Evolutionary conservation across 2,329 filamentous ascomycete species (phyloP), one percentile per base, ranked within the genome.

Genomic region (Colletotrichum theobromicola): DNA sequence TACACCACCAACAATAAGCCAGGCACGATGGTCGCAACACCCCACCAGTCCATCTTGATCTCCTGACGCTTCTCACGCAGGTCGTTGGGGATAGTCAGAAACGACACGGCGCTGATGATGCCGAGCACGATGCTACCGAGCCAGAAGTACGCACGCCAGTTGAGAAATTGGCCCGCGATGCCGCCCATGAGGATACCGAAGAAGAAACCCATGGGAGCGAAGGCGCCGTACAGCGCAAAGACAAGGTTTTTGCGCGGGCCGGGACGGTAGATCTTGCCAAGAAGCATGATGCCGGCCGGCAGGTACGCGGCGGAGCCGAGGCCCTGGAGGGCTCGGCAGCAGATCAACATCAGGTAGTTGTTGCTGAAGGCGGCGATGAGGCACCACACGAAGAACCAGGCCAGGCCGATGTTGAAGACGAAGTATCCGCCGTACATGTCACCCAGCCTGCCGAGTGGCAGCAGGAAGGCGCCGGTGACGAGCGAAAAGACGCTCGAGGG

Each of bases 301-400:
- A 95, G 82, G 75, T 94, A 94, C 0, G 94, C 93, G 1, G 94
- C 93, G 2, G 93, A 89, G 1, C 93, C 94, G 12, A 96, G 83
- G 0, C 94, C 94, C 82, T 95, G 93, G 57, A 95, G 84, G 10
- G 94, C 94, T 67, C 94, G 92, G 80, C 92, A 94, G 69, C 93
- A 86, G 77, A 95, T 93, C 75, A 96, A 87, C 92, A 95, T 94
- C 65, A 91, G 82, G 74, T 92, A 89, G 82, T 90, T 93, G 68
- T 86, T 85, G 73, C 91, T 92, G 83, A 96, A 94, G 13, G 94
- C 94, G 18, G 89, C 90, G 68, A 95, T 84, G 67, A 96, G 83
- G 12, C 90, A 92, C 90, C 94, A 96, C 46, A 93, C 76, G 9
- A 90, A 82, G 65, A 95, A 89, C 94, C 94, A 94, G 53, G 84